Evolutionary conservation across 495 filamentous ascomycete species (phyloP).

Genomic region (Pseudomonodictys pantanalensis): DNA sequence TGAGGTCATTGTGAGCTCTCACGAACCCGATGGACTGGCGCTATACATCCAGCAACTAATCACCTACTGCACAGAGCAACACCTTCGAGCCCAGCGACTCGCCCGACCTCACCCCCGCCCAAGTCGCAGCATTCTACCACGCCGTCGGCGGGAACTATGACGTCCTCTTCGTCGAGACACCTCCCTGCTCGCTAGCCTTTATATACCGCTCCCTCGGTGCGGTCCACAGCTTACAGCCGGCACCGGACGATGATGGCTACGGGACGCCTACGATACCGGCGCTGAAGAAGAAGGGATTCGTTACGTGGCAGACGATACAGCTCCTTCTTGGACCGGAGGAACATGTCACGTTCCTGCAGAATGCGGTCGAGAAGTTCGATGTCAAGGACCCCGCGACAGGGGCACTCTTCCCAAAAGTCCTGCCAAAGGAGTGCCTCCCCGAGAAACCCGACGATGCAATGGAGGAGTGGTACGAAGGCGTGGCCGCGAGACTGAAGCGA

Average conservation of each 20-base stretch:
- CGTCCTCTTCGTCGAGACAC: constrained; percentile 76
- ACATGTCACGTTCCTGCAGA: constrained; percentile 79
- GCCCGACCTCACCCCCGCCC: constrained; percentile 68
- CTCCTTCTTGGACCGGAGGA: constrained; percentile 82
- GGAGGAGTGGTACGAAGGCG: constrained; percentile 76
- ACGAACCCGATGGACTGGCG: too few relatives aligned
- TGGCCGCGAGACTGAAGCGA: constrained; percentile 52
- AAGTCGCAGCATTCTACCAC: constrained; percentile 86
- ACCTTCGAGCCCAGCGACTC: constrained; percentile 65
- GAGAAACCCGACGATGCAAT: constrained; percentile 70
- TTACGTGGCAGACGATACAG: constrained; percentile 92
- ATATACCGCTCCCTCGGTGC: constrained; percentile 92
- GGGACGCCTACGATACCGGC: constrained; percentile 74
- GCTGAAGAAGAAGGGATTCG: constrained; percentile 77
- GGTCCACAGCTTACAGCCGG: constrained; percentile 54
- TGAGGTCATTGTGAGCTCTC: constrained; percentile 78
- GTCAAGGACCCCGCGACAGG: constrained; percentile 71
- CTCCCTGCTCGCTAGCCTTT: constrained; percentile 70
- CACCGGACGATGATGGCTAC: constrained; percentile 68
- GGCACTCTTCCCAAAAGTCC: constrained; percentile 66
- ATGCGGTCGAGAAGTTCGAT: constrained; percentile 71
- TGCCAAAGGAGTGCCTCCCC: constrained; percentile 77
- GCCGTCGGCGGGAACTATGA: constrained; percentile 89
- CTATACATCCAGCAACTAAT: constrained; percentile 8
- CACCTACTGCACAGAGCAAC: constrained; percentile 47